Conservation (phyloP, 2,329 filamentous ascomycete genomes). For the Pseudocercospora musae region DNA sequence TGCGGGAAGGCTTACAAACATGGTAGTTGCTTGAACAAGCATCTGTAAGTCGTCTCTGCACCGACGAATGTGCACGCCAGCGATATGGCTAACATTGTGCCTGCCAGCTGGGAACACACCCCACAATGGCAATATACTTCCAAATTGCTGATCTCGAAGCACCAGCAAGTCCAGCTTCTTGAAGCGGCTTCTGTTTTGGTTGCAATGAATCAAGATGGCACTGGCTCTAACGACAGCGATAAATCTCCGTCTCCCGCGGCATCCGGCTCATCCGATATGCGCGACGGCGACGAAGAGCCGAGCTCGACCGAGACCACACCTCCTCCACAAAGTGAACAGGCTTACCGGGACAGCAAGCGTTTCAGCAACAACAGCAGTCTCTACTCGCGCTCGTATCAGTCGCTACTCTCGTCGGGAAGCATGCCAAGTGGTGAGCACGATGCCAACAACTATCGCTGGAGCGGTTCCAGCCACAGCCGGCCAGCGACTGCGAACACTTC, state of each 20-base stretch:
- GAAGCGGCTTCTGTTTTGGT: slow-evolving; percentile 96
- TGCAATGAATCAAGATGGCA: slow-evolving; percentile 71
- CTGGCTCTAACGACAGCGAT: slow-evolving; percentile 67
- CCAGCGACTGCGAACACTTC: slow-evolving; percentile 67
- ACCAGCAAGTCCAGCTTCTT: slow-evolving; percentile 96
- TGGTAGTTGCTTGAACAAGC: slow-evolving; percentile 99
- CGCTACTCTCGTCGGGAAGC: slow-evolving; percentile 55
- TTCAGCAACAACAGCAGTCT: slow-evolving; percentile 49
- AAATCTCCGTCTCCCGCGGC: slow-evolving; percentile 80
- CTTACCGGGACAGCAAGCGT: slow-evolving; percentile 44
- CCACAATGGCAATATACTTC: slow-evolving; percentile 97
- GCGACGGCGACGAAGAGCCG: slow-evolving; percentile 66
- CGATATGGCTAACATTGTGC: slow-evolving; percentile 14
- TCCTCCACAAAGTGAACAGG: slow-evolving; percentile 70
- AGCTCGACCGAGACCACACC: slow-evolving; percentile 93
- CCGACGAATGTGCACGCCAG: neutral
- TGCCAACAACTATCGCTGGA: slow-evolving; percentile 63
- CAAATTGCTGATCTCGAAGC: slow-evolving; percentile 97
- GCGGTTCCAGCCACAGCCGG: slow-evolving; percentile 64
- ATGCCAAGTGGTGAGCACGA: slow-evolving; percentile 53
- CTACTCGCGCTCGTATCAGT: slow-evolving; percentile 77
- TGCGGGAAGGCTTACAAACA: slow-evolving; percentile 99
- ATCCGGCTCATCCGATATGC: slow-evolving; percentile 73
- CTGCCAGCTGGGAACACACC: slow-evolving; percentile 93
- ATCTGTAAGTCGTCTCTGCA: slow-evolving; percentile 73